Evolutionary conservation across 495 filamentous ascomycete genomes (phyloP).

Genomic region (Podospora comata): DNA sequence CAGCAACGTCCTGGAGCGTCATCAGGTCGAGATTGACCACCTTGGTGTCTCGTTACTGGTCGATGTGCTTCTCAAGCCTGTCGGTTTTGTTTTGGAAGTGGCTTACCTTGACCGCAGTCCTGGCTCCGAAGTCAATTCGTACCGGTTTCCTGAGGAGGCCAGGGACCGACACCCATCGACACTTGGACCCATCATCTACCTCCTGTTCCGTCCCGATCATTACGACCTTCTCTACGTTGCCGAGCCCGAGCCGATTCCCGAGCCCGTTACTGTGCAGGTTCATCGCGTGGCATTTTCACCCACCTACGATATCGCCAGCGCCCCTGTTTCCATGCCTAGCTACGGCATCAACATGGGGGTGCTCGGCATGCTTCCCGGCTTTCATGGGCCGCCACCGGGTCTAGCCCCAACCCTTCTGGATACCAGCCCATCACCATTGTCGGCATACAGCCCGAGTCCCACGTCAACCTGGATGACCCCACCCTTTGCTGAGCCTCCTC

Average conservation of each 20-base stretch:
- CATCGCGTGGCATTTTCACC: conserved; percentile 45
- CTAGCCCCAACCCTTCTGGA: conserved; percentile 30
- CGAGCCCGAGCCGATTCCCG: conserved; percentile 49
- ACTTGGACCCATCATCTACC: conserved; percentile 47
- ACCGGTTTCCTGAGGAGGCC: conserved; percentile 61
- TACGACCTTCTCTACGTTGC: conserved; percentile 92
- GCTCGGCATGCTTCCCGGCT: conserved; percentile 48
- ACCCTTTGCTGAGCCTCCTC: conserved; percentile 35
- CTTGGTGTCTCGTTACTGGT: conserved; percentile 72
- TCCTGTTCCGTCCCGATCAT: conserved; percentile 69
- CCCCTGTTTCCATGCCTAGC: conserved; percentile 39
- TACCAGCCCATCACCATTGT: conserved; percentile 31
- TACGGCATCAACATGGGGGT: conserved; percentile 40
- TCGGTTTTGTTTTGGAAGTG: conserved; percentile 77
- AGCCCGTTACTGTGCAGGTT: conserved; percentile 53
- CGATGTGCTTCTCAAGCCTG: conserved; percentile 75
- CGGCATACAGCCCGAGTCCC: conserved; percentile 39
- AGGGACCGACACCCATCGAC: conserved; percentile 45
- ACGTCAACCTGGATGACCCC: conserved; percentile 43
- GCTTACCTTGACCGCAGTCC: conserved; percentile 87
- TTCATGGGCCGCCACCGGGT: conserved; percentile 32
- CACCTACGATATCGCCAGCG: conserved; percentile 37
- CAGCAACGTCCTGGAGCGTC: conserved; percentile 64
- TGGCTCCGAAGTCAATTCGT: conserved; percentile 73
- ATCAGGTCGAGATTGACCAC: conserved; percentile 83